phyloP scores from a whole-genome alignment of 2,329 filamentous ascomycete species.

The Epichloe bromicola region DNA sequence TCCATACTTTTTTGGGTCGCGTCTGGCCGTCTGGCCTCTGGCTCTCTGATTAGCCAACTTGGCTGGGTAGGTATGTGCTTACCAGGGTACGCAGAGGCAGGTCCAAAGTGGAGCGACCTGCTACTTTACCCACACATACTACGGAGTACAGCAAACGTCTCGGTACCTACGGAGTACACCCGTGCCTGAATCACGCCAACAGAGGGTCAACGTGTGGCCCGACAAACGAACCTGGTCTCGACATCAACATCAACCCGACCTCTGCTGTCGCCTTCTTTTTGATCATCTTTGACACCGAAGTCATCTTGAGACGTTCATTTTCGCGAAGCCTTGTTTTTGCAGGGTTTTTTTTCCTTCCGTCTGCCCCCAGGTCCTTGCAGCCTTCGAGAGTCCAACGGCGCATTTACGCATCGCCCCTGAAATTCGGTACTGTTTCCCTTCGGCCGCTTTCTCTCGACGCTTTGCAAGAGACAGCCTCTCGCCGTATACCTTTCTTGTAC shows the following conservation, averaged over 20 bases:
- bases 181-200: conserved; percentile 2
- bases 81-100: background rate
- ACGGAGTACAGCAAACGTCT: background rate
- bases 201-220: background rate
- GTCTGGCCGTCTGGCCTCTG: background rate
- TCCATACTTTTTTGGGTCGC: background rate
- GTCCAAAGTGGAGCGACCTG: background rate
- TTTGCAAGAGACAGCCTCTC: background rate
- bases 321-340: background rate
- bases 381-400: background rate
- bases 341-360: background rate
- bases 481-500: background rate
- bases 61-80: background rate
- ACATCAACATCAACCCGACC: background rate
- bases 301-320: background rate
- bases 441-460: background rate
- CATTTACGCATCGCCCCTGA: background rate
- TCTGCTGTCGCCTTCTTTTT: background rate
- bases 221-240: background rate
- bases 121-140: background rate
- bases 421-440: background rate
- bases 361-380: background rate
- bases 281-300: background rate
- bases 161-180: background rate
- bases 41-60: background rate